phyloP scores from a whole-genome alignment of 1,284 basidiomycete genomes.

The Ceraceosorus guamensis region DNA sequence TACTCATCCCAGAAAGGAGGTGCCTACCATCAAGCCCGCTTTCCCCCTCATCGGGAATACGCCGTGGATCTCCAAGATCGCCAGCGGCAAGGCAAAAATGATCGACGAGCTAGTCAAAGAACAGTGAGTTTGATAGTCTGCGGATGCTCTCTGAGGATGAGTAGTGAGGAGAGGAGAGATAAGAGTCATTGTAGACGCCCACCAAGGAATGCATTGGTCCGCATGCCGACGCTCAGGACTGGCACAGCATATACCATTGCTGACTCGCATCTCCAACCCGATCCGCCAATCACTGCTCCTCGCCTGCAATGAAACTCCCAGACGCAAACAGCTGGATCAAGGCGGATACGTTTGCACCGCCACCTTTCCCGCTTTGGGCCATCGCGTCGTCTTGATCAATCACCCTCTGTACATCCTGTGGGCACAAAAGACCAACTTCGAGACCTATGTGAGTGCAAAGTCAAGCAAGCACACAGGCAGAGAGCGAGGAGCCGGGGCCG shows the following conservation, averaged over 20 bases:
- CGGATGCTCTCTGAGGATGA: too few relatives aligned
- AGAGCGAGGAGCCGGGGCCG: too few relatives aligned
- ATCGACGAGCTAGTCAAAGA: not conserved
- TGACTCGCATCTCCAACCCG: not conserved
- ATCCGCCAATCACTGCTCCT: not conserved
- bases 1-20: not conserved
- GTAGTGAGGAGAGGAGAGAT: too few relatives aligned
- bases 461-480: not conserved
- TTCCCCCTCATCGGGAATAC: conserved; percentile 7
- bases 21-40: not conserved
- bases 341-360: conserved; percentile 2
- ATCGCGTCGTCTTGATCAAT: conserved; percentile 19
- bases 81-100: not conserved
- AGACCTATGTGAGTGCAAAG: conserved; percentile 21
- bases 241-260: not conserved
- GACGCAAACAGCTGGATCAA: not conserved
- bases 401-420: conserved; percentile 38
- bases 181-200: too few relatives aligned
- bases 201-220: too few relatives aligned
- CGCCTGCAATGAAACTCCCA: not conserved
- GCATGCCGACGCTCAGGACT: too few relatives aligned
- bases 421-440: conserved; percentile 46
- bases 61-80: not conserved
- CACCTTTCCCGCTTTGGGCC: conserved; percentile 6
- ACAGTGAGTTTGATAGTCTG: not conserved